phyloP scores from a whole-genome alignment of 2,329 filamentous ascomycete genomes.

The Thielaviopsis populi region DNA sequence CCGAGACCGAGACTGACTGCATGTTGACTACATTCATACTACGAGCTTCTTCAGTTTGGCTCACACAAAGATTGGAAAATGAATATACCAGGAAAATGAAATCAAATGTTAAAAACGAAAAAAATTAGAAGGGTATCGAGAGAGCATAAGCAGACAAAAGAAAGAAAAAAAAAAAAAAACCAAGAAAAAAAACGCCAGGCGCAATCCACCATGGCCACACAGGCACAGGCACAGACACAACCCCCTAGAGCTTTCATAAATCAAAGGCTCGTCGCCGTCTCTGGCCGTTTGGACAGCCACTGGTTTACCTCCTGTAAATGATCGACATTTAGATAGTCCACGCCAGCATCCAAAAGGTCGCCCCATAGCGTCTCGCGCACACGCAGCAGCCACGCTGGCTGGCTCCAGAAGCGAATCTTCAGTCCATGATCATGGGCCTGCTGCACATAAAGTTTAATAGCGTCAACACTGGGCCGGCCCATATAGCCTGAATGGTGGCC shows the following conservation, averaged over 20 bases:
- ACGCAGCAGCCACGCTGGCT: constrained; percentile 41
- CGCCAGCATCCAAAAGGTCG: constrained; percentile 38
- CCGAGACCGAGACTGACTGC: too few relatives aligned
- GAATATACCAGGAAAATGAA: background rate
- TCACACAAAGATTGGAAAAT: background rate
- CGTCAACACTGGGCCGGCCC: constrained; percentile 27
- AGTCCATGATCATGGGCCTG: constrained; percentile 36
- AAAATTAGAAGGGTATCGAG: too few relatives aligned
- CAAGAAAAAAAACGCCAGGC: background rate
- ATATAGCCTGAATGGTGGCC: constrained; percentile 37
- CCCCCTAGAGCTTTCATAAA: background rate
- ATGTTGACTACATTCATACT: too few relatives aligned
- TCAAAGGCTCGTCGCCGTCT: too few relatives aligned
- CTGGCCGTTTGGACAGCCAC: constrained; percentile 1
- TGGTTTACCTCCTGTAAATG: constrained; percentile 29
- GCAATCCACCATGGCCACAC: too few relatives aligned
- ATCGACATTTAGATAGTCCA: constrained; percentile 48
- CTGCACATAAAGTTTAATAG: constrained; percentile 31
- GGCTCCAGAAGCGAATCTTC: constrained; percentile 44
- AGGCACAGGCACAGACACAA: too few relatives aligned
- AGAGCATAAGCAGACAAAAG: too few relatives aligned
- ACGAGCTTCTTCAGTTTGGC: background rate
- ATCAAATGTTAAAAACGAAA: background rate
- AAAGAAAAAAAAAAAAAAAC: background rate
- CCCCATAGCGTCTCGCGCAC: constrained; percentile 43